These are phyloP conservation scores for Termitomyces sp. DNA, from an alignment of 768 basidiomycete genomes.

Conservation along the genomic window DNA sequence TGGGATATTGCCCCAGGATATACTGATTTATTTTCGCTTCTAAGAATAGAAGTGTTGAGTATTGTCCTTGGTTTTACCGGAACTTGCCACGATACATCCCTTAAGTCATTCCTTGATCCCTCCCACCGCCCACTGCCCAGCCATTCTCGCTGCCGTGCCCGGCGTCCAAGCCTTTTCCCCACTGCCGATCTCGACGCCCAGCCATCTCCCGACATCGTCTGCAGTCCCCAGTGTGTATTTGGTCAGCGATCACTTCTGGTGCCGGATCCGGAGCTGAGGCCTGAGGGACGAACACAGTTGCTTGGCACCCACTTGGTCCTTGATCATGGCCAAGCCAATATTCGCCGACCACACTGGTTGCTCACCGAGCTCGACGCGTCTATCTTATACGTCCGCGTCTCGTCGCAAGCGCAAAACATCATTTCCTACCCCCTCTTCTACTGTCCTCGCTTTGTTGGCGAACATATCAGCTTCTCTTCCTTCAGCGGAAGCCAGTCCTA, in stretches of 20 bases:
- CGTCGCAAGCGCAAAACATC: slow-evolving; percentile 14
- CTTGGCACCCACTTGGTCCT: slow-evolving; percentile 35
- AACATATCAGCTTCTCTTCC: slow-evolving; percentile 48
- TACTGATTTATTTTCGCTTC: slow-evolving; percentile 5
- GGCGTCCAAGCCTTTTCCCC: slow-evolving; percentile 16
- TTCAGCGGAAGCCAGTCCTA: slow-evolving; percentile 44
- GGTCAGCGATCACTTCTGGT: not conserved
- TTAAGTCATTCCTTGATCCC: slow-evolving; percentile 10
- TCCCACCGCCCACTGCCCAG: slow-evolving; percentile 8
- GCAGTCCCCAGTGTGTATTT: too few relatives aligned
- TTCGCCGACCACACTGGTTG: slow-evolving; percentile 24
- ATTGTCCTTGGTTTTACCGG: slow-evolving; percentile 9
- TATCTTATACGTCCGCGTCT: not conserved
- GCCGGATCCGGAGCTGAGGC: slow-evolving; percentile 11
- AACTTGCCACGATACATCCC: slow-evolving; percentile 9
- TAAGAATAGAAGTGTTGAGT: slow-evolving; percentile 16
- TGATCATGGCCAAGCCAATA: slow-evolving; percentile 53
- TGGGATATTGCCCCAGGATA: too few relatives aligned
- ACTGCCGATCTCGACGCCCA: slow-evolving; percentile 17
- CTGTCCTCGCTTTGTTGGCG: slow-evolving; percentile 54
- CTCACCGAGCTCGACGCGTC: slow-evolving; percentile 16
- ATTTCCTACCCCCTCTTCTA: slow-evolving; percentile 39
- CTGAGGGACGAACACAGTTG: slow-evolving; percentile 30
- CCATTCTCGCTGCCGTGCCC: slow-evolving; percentile 14
- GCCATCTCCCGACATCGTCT: slow-evolving; percentile 2